A percentile compares a stretch with the other conserved stretches of the same genome.
Conservation (phyloP, 352 stramenopile species). For the Pilasporangium apinafurcum region DNA sequence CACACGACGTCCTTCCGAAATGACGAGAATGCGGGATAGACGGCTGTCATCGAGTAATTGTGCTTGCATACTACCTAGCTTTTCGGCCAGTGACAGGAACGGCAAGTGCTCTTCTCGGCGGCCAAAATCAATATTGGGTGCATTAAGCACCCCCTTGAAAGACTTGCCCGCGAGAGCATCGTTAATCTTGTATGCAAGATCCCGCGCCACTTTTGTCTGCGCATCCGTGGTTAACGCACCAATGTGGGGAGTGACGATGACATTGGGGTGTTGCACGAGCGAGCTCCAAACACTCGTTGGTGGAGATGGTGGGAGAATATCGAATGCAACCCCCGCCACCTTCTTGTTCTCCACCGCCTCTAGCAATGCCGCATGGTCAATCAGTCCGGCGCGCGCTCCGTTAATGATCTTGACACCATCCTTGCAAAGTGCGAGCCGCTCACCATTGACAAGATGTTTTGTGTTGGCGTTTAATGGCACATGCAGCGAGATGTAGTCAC, state of each 20-base stretch:
- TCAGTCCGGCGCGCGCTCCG: constrained; percentile 90
- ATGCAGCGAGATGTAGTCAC: constrained; percentile 96
- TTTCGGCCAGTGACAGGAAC: constrained; percentile 88
- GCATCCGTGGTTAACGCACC: constrained; percentile 93
- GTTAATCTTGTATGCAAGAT: constrained; percentile 89
- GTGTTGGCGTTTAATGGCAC: constrained; percentile 95
- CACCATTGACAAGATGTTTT: constrained; percentile 84
- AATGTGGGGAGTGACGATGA: constrained; percentile 93
- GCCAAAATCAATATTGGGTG: constrained; percentile 89
- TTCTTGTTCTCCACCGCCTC: constrained; percentile 78
- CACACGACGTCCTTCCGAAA: constrained; percentile 74
- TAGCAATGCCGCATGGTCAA: constrained; percentile 90
- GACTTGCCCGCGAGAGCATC: constrained; percentile 89
- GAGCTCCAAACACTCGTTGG: constrained; percentile 45
- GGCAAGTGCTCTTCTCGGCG: constrained; percentile 70
- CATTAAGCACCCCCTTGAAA: constrained; percentile 94
- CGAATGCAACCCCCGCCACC: constrained; percentile 68
- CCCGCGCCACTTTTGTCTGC: constrained; percentile 89
- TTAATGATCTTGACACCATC: constrained; percentile 92
- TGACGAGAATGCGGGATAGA: constrained; percentile 62
- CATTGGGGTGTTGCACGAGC: constrained; percentile 86
- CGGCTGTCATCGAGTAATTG: constrained; percentile 76
- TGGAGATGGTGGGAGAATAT: constrained; percentile 52
- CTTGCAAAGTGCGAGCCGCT: constrained; percentile 86
- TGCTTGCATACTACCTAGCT: constrained; percentile 86